Evolutionary conservation across 1,284 basidiomycete species (phyloP), one percentile per base, ranked within the genome.

Genomic region (Xerocomus minutiporus): DNA sequence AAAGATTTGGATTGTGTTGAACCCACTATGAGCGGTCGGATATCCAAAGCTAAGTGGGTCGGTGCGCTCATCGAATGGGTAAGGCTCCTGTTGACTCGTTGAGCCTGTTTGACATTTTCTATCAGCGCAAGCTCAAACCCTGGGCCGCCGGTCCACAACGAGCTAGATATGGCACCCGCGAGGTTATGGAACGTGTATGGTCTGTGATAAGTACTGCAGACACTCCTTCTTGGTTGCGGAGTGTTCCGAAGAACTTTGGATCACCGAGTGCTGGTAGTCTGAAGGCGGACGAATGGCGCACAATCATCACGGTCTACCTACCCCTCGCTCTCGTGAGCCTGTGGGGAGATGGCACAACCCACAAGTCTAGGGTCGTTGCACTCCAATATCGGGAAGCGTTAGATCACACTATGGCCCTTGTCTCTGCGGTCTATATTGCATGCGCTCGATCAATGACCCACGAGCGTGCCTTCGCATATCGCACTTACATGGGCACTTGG

Each of bases 321-420:
- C 48, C 38, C 0, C 44, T 54, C 8, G 15, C 44, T 12, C 39
- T 55, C 2, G 26, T 45, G 1, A 56, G 32, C 20, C 38, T 56
- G 8, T 56, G 55, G 28, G 42, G 42, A 5, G 42, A 43, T 26
- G 28, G 28, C 2, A 29, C n/a, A 9, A 20, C 9, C 15, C 42
- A 43, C n/a, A 17, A 8, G 8, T 29, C 9, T 5, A 8, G 15
- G 5, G 42, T 1, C 0, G 28, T 43, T 20, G 11, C 23, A 2
- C 6, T 11, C 15, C 7, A 43, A 1, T 15, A n/a, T 4, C 8
- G 4, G 4, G 4, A 11, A 5, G 15, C 8, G 1, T n/a, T 56
- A 4, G 46, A 56, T n/a, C 46, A 56, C 7, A 48, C 46, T 2
- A 56, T 56, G 53, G 48, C 39, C 4, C 44, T 55, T n/a, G 52